Evolutionary conservation across 2,329 filamentous ascomycete species (phyloP).

Genomic region (Cryphonectria radicalis): DNA sequence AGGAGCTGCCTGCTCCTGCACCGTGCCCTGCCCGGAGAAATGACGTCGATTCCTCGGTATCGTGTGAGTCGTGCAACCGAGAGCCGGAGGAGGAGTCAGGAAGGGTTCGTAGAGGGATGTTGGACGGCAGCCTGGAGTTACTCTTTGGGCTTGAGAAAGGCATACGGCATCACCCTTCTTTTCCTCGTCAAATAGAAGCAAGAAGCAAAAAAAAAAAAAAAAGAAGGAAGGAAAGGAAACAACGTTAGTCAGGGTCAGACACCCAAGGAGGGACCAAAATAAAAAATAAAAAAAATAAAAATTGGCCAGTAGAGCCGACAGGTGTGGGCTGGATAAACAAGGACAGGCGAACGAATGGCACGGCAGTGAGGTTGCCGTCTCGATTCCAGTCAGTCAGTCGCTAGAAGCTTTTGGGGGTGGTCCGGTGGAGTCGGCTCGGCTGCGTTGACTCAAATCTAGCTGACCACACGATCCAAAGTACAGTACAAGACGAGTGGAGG

Average conservation of each 20-base stretch:
- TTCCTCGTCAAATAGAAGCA: constrained; percentile 35
- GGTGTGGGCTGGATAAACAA: constrained; percentile 37
- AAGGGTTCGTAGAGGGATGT: constrained; percentile 85
- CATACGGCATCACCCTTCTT: constrained; percentile 65
- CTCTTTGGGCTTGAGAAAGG: constrained; percentile 66
- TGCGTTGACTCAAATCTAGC: constrained; percentile 9
- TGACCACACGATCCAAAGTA: background rate
- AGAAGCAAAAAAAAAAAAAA: background rate
- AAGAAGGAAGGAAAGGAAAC: constrained; percentile 18
- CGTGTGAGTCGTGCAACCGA: constrained; percentile 41
- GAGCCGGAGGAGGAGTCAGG: constrained; percentile 40
- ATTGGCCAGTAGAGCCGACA: constrained; percentile 14
- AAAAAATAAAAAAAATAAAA: no score
- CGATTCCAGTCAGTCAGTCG: constrained; percentile 3
- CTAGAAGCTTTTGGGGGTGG: constrained; percentile 13
- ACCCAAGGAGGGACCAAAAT: background rate
- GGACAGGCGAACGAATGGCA: constrained; percentile 35
- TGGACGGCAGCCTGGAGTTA: constrained; percentile 68
- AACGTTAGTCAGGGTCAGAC: background rate
- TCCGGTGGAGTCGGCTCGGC: constrained; percentile 8
- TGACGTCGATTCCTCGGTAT: constrained; percentile 50
- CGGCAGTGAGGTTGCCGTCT: constrained; percentile 28
- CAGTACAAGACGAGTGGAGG: constrained; percentile 5
- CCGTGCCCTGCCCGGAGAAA: constrained; percentile 44
- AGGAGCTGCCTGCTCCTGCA: constrained; percentile 42